phyloP scores from a whole-genome alignment of 371 early-diverging fungal species.

The Mortierella sp. region DNA sequence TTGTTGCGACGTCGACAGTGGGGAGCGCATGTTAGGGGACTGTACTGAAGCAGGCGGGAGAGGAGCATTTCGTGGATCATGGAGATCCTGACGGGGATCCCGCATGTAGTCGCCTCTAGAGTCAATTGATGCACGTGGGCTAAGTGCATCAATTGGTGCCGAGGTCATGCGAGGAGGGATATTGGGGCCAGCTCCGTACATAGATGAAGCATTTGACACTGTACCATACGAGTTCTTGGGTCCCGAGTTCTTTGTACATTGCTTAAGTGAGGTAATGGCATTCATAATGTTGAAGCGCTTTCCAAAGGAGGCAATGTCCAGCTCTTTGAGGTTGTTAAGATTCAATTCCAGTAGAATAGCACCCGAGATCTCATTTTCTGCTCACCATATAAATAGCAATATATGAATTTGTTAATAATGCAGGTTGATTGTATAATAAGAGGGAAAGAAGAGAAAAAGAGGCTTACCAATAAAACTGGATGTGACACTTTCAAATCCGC shows the following conservation, averaged over 20 bases:
- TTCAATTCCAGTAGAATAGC: slow-evolving; percentile 73
- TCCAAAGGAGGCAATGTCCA: slow-evolving; percentile 76
- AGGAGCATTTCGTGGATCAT: slow-evolving; percentile 26
- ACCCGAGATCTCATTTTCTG: slow-evolving; percentile 80
- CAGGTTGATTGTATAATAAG: too few species aligned
- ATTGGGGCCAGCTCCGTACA: slow-evolving; percentile 36
- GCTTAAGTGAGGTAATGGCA: slow-evolving; percentile 67
- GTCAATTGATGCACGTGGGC: slow-evolving; percentile 34
- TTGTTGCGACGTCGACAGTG: background rate
- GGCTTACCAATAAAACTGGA: slow-evolving; percentile 70
- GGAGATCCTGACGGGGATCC: slow-evolving; percentile 36
- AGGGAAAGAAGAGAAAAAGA: background rate
- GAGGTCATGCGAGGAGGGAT: slow-evolving; percentile 53
- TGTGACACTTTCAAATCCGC: slow-evolving; percentile 66
- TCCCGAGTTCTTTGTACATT: slow-evolving; percentile 21
- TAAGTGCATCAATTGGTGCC: slow-evolving; percentile 19
- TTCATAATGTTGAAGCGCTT: slow-evolving; percentile 76
- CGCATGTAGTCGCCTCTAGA: slow-evolving; percentile 39
- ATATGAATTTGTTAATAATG: too few species aligned
- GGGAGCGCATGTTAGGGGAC: slow-evolving; percentile 15
- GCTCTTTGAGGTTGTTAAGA: slow-evolving; percentile 75
- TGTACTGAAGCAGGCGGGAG: slow-evolving; percentile 17
- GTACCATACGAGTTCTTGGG: slow-evolving; percentile 25
- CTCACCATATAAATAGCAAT: background rate
- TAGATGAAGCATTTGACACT: slow-evolving; percentile 17